Percentiles rank a stretch among this genome's conserved stretches.
These are phyloP conservation scores for Rubia yunnanensis DNA, from an alignment of 257 asterid genomes.

Conservation along the genomic window DNA sequence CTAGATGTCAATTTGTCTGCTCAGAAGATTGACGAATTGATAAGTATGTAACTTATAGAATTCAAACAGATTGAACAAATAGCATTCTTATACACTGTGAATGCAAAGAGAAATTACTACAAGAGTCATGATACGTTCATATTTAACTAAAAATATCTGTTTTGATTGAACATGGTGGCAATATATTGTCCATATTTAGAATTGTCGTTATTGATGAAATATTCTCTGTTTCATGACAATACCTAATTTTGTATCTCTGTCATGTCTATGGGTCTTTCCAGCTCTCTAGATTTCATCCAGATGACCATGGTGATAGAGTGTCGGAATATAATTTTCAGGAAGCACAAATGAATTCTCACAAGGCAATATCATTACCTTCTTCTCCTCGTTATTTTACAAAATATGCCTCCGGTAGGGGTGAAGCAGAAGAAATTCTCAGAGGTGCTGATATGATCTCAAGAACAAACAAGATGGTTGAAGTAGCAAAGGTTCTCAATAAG, in stretches of 20 bases:
- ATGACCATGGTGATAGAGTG: conserved; percentile 45
- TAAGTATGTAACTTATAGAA: background rate
- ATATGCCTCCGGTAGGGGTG: conserved; percentile 42
- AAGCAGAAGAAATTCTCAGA: conserved; percentile 25
- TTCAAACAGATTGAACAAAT: background rate
- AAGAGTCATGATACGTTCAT: background rate
- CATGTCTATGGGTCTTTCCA: conserved; percentile 21
- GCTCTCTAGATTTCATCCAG: conserved; percentile 54
- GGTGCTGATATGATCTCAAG: conserved; percentile 48
- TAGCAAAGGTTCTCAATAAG: conserved; percentile 59
- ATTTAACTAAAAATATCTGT: background rate
- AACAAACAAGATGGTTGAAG: conserved; percentile 56
- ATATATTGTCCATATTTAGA: background rate
- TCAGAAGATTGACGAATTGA: background rate
- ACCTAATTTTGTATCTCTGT: background rate
- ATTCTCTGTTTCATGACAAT: background rate
- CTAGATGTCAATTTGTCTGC: background rate
- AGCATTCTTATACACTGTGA: background rate
- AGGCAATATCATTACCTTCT: conserved; percentile 80
- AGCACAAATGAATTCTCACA: conserved; percentile 45
- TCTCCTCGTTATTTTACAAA: conserved; percentile 55
- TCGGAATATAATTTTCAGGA: conserved; percentile 30
- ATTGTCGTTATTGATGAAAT: background rate
- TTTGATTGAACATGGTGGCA: background rate
- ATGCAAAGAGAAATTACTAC: background rate